These are phyloP conservation scores for Striga hermonthica DNA, from an alignment of 305 asterid species.

Conservation along the genomic window DNA sequence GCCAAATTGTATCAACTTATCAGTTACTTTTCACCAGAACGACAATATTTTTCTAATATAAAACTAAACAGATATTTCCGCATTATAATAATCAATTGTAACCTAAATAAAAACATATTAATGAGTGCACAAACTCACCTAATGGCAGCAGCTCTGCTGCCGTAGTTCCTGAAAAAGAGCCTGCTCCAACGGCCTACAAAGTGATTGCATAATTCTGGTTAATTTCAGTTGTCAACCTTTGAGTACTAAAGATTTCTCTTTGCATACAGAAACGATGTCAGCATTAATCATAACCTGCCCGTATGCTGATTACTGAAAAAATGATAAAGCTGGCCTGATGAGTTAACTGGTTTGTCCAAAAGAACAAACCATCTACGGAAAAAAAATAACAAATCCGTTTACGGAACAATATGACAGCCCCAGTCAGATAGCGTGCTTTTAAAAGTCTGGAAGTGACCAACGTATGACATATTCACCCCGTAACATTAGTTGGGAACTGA, in stretches of 20 bases:
- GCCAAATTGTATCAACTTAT: slow-evolving; percentile 5
- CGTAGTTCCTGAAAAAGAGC: slow-evolving; percentile 83
- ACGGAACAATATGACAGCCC: too few species aligned
- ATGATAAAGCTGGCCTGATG: not conserved
- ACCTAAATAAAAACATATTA: slow-evolving; percentile 23
- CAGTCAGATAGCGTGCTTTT: slow-evolving; percentile 69
- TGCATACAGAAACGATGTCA: not conserved
- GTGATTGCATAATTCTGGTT: slow-evolving; percentile 28
- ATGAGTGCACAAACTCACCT: slow-evolving; percentile 63
- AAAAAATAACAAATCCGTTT: too few species aligned
- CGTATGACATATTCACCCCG: too few species aligned
- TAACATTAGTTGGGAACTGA: too few species aligned
- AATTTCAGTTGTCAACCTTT: slow-evolving; percentile 28
- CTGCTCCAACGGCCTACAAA: slow-evolving; percentile 88
- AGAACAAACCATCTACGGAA: too few species aligned
- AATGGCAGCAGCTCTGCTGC: slow-evolving; percentile 96
- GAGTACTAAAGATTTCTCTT: slow-evolving; percentile 24
- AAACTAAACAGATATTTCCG: slow-evolving; percentile 15
- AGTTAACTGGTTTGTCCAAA: not conserved
- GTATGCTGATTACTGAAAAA: too few species aligned
- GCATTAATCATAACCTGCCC: too few species aligned
- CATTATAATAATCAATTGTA: slow-evolving; percentile 8
- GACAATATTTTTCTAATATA: not conserved
- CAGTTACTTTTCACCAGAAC: too few species aligned
- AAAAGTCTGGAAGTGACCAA: slow-evolving; percentile 92